Base-by-base conservation (phyloP, 2,329 filamentous ascomycete species). In the Trichoderma endophyticum region DNA sequence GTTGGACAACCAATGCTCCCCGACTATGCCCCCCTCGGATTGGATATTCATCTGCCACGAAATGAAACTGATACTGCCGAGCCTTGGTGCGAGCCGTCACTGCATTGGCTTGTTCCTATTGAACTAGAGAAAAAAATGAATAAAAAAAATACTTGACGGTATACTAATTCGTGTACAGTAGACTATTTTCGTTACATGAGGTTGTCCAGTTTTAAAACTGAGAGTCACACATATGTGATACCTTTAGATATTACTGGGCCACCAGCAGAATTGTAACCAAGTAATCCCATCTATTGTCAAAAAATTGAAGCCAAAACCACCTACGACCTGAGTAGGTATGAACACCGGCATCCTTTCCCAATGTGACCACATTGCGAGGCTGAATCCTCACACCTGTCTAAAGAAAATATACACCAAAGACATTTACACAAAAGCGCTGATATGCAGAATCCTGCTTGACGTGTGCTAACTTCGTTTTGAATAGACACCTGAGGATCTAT, bases 401-500 rank as follows among this genome's bases (percentile, higher is more conserved):
- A 64, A 28, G 15, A 43, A 32, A 43, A 71, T 63, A 48, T 62
- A 71, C 24, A 51, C 26, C 28, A 6, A 28, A 28, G 15, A 43
- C 18, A 63, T 71, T 32, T 62, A 48, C 26, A 60, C 24, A 21
- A n/a, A 71, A 18, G 21, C 59, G 15, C 11, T 43, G 66, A 15
- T 54, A 32, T 48, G 14, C 5, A 14, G 14, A 56, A 54, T 15
- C 9, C 26, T 28, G 8, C 12, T 32, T 3, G 34, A 39, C 5
- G 51, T 43, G 39, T n/a, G 24, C 59, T 43, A 63, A 51, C 70
- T 66, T 15, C 63, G 69, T 26, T 73, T 73, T 24, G 62, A 70
- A 69, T 36, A 68, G 48, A 73, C 62, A 21, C 72, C 56, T 30
- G 72, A 43, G 9, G 68, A 54, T 15, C 54, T 69, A 24, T 71